phyloP scores from a whole-genome alignment of 306 rosid genomes.

The Rosa multiflora region DNA sequence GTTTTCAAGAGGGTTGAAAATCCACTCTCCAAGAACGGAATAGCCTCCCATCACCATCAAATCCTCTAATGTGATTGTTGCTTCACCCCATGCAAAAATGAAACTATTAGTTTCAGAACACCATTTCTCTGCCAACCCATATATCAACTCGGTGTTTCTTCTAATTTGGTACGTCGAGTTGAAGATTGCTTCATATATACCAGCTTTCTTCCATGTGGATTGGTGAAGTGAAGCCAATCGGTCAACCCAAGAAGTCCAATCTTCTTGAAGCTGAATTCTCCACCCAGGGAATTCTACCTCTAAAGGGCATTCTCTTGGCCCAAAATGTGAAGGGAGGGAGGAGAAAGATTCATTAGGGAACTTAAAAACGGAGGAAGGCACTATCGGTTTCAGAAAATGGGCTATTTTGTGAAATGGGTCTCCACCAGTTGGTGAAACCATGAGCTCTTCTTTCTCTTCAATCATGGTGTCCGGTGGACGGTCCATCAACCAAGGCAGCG shows the following conservation, averaged over 20 bases:
- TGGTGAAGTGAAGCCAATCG: constrained; percentile 26
- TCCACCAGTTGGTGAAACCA: constrained; percentile 47
- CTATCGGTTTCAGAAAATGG: constrained; percentile 39
- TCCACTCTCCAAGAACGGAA: not conserved
- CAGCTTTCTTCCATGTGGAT: constrained; percentile 44
- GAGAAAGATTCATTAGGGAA: not conserved
- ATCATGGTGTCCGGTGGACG: not conserved
- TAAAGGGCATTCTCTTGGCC: constrained; percentile 17
- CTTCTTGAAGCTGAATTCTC: not conserved
- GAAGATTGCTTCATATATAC: constrained; percentile 46
- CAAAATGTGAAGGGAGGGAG: not conserved
- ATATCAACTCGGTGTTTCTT: constrained; percentile 3
- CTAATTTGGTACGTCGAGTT: constrained; percentile 2
- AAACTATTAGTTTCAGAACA: constrained; percentile 34
- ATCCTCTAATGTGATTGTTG: constrained; percentile 54
- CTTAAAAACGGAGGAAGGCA: not conserved
- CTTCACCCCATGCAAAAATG: constrained; percentile 51
- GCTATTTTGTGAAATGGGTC: constrained; percentile 31
- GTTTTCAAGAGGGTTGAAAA: not conserved
- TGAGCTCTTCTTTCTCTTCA: constrained; percentile 28
- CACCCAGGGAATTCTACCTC: constrained; percentile 27
- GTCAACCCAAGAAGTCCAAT: constrained; percentile 45
- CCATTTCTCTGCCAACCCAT: constrained; percentile 42
- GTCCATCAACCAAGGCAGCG: no score
- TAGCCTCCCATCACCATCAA: constrained; percentile 13